These are phyloP conservation scores for Nicotiana noctiflora DNA, from an alignment of 257 asterid genomes.

Conservation along the genomic window DNA sequence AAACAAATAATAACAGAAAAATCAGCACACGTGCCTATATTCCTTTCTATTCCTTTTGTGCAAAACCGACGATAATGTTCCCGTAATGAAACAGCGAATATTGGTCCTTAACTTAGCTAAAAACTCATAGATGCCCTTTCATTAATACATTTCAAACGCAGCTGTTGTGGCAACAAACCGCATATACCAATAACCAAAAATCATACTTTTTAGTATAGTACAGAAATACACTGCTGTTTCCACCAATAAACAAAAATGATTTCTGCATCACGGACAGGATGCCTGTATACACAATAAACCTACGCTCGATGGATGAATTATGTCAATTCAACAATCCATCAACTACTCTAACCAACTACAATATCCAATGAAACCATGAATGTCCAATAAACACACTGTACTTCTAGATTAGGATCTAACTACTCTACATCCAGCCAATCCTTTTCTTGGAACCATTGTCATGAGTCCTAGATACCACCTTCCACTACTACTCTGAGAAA, in stretches of 20 bases:
- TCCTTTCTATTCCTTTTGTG: background rate
- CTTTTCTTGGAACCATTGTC: slow-evolving; percentile 17
- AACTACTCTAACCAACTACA: slow-evolving; percentile 22
- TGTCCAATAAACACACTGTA: slow-evolving; percentile 24
- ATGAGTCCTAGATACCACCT: background rate
- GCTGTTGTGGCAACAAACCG: background rate
- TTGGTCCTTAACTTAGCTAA: background rate
- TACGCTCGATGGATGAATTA: slow-evolving; percentile 7
- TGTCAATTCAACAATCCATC: slow-evolving; percentile 16
- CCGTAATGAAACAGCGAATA: background rate
- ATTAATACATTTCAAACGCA: background rate
- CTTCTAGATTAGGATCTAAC: slow-evolving; percentile 48
- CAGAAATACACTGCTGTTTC: slow-evolving; percentile 12
- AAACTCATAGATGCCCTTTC: background rate
- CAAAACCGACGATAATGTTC: too few species aligned
- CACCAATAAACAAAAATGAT: slow-evolving; percentile 15
- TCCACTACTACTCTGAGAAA: slow-evolving; percentile 4
- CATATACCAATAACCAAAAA: background rate
- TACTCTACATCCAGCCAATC: slow-evolving; percentile 42
- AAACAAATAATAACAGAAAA: background rate
- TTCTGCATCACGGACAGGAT: slow-evolving; percentile 41
- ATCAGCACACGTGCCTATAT: background rate
- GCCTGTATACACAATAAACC: slow-evolving; percentile 34
- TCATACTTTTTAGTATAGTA: background rate
- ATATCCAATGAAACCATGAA: slow-evolving; percentile 23